Percentiles rank a stretch among this genome's conserved stretches.
phyloP scores from a whole-genome alignment of 2,329 filamentous ascomycete genomes.

The Camptophora hylomeconis region DNA sequence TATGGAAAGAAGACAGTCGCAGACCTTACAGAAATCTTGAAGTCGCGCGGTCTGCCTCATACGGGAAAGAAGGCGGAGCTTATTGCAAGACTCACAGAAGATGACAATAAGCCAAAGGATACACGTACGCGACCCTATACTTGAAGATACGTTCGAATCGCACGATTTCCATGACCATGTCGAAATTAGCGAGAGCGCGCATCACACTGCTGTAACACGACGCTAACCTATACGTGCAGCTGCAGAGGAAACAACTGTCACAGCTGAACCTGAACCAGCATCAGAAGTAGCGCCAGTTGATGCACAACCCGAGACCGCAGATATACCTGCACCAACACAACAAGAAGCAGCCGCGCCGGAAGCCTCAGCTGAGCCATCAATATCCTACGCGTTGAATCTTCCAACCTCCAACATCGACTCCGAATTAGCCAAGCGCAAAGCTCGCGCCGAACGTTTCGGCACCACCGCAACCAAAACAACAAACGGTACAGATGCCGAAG shows the following conservation, averaged over 20 bases:
- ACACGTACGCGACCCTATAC: too few species aligned
- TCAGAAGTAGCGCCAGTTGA: constrained; percentile 9
- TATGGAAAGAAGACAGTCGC: constrained; percentile 39
- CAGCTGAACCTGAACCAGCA: constrained; percentile 17
- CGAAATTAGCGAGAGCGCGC: constrained; percentile 14
- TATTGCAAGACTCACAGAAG: constrained; percentile 33
- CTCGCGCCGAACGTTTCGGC: constrained; percentile 36
- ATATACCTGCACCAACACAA: constrained; percentile 13
- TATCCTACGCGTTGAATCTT: constrained; percentile 28
- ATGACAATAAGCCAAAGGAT: constrained; percentile 25
- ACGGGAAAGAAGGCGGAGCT: constrained; percentile 38
- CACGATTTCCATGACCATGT: constrained; percentile 26
- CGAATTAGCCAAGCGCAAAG: constrained; percentile 35
- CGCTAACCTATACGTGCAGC: too few species aligned
- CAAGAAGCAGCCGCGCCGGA: constrained; percentile 16
- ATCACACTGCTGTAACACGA: constrained; percentile 20
- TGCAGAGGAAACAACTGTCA: constrained; percentile 19
- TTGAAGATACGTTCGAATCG: constrained; percentile 35
- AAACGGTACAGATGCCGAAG: constrained; percentile 19
- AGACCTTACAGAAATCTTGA: constrained; percentile 36
- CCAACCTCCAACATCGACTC: constrained; percentile 31
- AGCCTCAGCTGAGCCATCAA: constrained; percentile 19
- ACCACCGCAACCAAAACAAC: constrained; percentile 18
- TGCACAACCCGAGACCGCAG: constrained; percentile 9
- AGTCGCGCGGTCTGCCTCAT: constrained; percentile 33